Conservation (phyloP, 192 early-diverging fungal species). For the Rhizophagus clarus region DNA sequence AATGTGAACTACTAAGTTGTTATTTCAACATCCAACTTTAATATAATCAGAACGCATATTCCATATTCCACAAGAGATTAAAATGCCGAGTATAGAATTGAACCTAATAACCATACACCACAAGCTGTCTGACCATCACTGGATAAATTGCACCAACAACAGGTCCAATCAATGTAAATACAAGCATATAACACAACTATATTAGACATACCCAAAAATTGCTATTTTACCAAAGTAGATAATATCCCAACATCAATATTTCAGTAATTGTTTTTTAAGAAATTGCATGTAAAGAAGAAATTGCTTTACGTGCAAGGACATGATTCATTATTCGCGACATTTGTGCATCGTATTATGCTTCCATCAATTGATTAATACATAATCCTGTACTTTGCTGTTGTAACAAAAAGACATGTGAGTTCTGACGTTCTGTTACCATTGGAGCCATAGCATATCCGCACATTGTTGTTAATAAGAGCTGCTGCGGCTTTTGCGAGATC, state of each 20-base stretch:
- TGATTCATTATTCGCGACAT: constrained; percentile 92
- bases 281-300: constrained; percentile 80
- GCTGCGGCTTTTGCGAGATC: constrained; percentile 88
- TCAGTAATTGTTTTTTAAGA: constrained; percentile 70
- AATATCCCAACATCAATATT: constrained; percentile 64
- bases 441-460: constrained; percentile 94
- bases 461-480: constrained; percentile 90
- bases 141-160: constrained; percentile 96
- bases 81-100: constrained; percentile 95
- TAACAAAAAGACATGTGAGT: constrained; percentile 70
- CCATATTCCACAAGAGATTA: constrained; percentile 91
- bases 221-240: constrained; percentile 84
- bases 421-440: constrained; percentile 58
- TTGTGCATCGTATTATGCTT: constrained; percentile 94
- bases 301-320: constrained; percentile 75
- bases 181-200: constrained; percentile 85
- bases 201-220: constrained; percentile 76
- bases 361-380: constrained; percentile 97
- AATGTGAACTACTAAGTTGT: constrained; percentile 77
- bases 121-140: constrained; percentile 96
- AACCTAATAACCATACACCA: constrained; percentile 71
- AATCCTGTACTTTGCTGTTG: constrained; percentile 84
- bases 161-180: constrained; percentile 93
- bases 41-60: constrained; percentile 92
- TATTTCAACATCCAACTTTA: constrained; percentile 86